phyloP scores from a whole-genome alignment of 345 rosid species.

The Syzygium oleosum region DNA sequence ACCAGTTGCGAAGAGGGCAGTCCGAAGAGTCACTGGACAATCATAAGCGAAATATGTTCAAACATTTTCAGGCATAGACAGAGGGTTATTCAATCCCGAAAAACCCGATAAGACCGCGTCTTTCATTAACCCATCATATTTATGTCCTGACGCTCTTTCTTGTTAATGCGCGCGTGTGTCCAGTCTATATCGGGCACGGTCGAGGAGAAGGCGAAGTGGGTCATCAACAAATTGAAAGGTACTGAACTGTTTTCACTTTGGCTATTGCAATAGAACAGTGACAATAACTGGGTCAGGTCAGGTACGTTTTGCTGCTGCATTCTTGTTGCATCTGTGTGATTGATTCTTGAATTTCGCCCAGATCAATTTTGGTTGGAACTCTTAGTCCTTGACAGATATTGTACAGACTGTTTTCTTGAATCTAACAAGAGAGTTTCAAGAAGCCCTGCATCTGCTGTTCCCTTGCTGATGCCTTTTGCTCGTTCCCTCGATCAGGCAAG shows the following conservation, averaged over 20 bases:
- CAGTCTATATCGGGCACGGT: slow-evolving; percentile 16
- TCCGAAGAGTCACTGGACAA: background rate
- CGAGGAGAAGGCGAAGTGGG: slow-evolving; percentile 24
- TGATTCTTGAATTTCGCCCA: background rate
- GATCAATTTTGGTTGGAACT: background rate
- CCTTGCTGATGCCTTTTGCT: background rate
- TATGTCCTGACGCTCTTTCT: background rate
- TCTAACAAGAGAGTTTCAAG: background rate
- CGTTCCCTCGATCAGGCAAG: slow-evolving; percentile 8
- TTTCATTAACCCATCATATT: background rate
- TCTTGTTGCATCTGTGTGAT: background rate
- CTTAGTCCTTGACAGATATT: background rate
- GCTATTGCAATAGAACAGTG: background rate
- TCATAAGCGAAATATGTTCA: background rate
- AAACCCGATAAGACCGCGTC: background rate
- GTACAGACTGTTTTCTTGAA: background rate
- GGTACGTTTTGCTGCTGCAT: background rate
- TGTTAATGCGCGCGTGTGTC: background rate
- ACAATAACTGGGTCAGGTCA: background rate
- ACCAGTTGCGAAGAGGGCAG: background rate
- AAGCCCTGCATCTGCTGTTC: background rate
- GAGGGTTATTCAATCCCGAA: background rate
- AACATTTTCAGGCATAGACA: background rate
- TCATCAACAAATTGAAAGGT: slow-evolving; percentile 30
- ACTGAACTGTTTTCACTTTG: background rate